Evolutionary conservation across 2,329 filamentous ascomycete species (phyloP).

Genomic region (Ceratocystis destructans): DNA sequence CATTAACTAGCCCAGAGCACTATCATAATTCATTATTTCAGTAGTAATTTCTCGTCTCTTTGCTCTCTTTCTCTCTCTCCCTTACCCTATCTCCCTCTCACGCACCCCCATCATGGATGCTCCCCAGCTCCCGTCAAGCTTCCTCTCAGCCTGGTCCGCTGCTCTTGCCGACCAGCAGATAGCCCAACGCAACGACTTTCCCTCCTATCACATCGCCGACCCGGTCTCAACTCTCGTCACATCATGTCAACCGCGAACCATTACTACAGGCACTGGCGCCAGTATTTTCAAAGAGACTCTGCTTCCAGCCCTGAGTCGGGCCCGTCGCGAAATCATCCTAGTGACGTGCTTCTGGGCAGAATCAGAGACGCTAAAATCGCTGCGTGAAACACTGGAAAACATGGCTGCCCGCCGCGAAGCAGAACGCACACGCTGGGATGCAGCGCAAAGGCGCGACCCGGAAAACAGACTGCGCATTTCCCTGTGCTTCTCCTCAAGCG

Average conservation of each 20-base stretch:
- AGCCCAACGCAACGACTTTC: slow-evolving; percentile 32
- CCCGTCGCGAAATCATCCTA: slow-evolving; percentile 53
- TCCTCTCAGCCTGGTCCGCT: slow-evolving; percentile 13
- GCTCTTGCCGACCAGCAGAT: slow-evolving; percentile 22
- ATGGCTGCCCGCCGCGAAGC: slow-evolving; percentile 39
- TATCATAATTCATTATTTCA: no score
- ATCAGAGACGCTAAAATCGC: slow-evolving; percentile 44
- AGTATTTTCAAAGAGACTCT: slow-evolving; percentile 42
- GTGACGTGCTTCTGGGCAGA: slow-evolving; percentile 74
- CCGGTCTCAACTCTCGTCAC: slow-evolving; percentile 34
- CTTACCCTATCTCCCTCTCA: background rate
- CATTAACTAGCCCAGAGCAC: no score
- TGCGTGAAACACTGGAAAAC: slow-evolving; percentile 43
- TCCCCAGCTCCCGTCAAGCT: slow-evolving; percentile 8
- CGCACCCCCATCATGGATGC: background rate
- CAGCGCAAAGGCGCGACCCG: background rate
- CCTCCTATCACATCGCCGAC: slow-evolving; percentile 34
- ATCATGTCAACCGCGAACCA: slow-evolving; percentile 33
- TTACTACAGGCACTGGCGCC: slow-evolving; percentile 44
- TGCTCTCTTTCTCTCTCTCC: background rate
- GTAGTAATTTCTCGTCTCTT: background rate
- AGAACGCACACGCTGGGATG: slow-evolving; percentile 20
- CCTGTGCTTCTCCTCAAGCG: slow-evolving; percentile 64
- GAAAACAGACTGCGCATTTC: slow-evolving; percentile 40
- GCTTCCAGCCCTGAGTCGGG: slow-evolving; percentile 45